Base-by-base conservation (phyloP, 2,329 filamentous ascomycete genomes). In the Teratosphaeria gauchensis region DNA sequence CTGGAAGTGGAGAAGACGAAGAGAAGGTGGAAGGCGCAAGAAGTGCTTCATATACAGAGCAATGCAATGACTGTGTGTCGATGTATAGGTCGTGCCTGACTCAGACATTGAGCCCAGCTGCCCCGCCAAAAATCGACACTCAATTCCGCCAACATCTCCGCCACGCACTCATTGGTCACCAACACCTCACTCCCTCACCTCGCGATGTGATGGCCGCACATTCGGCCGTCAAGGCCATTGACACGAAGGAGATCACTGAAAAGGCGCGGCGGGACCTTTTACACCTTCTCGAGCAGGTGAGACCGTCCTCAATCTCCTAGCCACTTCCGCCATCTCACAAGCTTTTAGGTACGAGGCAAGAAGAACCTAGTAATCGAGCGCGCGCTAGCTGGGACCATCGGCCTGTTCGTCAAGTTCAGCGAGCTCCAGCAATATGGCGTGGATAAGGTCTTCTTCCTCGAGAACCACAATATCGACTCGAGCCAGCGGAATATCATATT, bases 361-460 rank as follows among this genome's bases (percentile, higher is more conserved):
- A 99, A 99, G 82, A 97, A 96, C 71, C 80, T 99, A 62, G 89
- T 99, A 56, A 87, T 99, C 71, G 92, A 97, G 73, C 89, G 88
- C 74, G 87, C 86, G 68, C 82, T 99, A 67, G 91, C 92, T 65
- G 94, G 92, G 28, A 90, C 92, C 32, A 83, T 99, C 66, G 90
- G 92, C 60, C 82, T 92, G 60, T 87, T 99, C 65, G 90, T 95
- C 76, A 96, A 96, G 74, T 95, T 96, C 70, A 92, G 92, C 24
- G 92, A 89, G 9, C 82, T 96, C 16, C 90, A 97, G 72, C 94
- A 99, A 70, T 96, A 97, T 77, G 95, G 95, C 32, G 92, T 99
- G 66, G 92, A 97, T 75, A 95, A 95, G 74, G 90, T 96, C 65
- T 99, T 97, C 79, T 88, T 96, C 70, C 80, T 99, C 53, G 94